Percentiles rank a stretch among this genome's conserved stretches.
Conservation (phyloP, 2,329 filamentous ascomycete species). For the Alternaria metachromatica region DNA sequence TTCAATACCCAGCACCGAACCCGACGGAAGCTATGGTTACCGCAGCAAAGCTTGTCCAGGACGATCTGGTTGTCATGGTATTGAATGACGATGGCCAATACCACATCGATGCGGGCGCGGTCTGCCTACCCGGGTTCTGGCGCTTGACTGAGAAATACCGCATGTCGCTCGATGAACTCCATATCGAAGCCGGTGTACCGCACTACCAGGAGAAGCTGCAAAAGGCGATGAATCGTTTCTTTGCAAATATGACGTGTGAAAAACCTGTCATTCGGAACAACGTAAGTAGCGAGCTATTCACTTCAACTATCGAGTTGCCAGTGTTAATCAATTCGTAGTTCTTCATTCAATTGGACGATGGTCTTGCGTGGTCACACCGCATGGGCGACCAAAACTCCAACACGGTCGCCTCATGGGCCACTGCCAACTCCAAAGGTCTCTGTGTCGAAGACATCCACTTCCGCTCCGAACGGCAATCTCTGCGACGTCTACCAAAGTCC, state of each 20-base stretch:
- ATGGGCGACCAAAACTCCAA: slow-evolving; percentile 2
- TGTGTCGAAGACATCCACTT: slow-evolving; percentile 2
- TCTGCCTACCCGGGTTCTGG: slow-evolving; percentile 3
- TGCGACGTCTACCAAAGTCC: not conserved
- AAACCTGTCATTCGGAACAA: slow-evolving; percentile 1
- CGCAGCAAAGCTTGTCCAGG: not conserved
- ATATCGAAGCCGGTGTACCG: slow-evolving; percentile 2
- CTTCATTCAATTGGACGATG: slow-evolving; percentile 3
- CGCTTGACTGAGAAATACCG: slow-evolving; percentile 2
- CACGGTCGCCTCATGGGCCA: not conserved
- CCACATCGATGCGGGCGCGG: slow-evolving; percentile 1
- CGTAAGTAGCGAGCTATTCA: not conserved
- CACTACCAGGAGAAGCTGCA: slow-evolving; percentile 1
- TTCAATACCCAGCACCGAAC: not conserved
- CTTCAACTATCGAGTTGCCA: not conserved
- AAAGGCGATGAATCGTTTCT: slow-evolving; percentile 4
- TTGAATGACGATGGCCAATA: slow-evolving; percentile 2
- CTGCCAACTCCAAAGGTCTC: not conserved
- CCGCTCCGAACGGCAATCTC: not conserved
- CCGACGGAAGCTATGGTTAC: slow-evolving; percentile 2
- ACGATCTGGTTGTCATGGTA: slow-evolving; percentile 1
- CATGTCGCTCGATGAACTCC: not conserved
- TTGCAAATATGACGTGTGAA: slow-evolving; percentile 1
- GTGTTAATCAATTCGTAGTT: not conserved
- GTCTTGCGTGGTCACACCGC: slow-evolving; percentile 1